Base-by-base conservation (phyloP, 139 green algal species). In the Volvox africanus region DNA sequence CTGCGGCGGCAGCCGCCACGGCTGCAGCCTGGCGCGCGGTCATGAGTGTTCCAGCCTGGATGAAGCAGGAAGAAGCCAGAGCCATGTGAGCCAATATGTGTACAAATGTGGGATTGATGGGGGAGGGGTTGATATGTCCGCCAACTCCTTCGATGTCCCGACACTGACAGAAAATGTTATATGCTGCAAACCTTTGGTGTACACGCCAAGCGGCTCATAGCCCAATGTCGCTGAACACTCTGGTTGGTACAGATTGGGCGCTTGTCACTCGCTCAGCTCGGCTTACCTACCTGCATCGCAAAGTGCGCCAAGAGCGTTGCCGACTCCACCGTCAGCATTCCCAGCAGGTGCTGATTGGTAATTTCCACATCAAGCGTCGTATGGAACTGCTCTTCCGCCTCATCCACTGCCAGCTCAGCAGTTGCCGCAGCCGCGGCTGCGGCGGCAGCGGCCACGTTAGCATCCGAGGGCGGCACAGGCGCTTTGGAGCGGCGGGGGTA, bases 271-370 rank as follows among this genome's bases (percentile, higher is more conserved):
- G n/a, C n/a, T n/a, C n/a, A n/a, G n/a, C n/a, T n/a, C n/a, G n/a
- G 44, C 44, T 24, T 24, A 20, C 87, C 2, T 30, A 92, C 75
- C 82, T 94, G 92, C 36, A 92, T 90, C 2, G 91, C 62, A 32
- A 95, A 93, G 88, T 94, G 92, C 65, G 93, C 61, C 77, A 94
- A 78, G 44, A 96, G 87, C 24, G 89, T 90, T 1, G 92, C 88
- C 20, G 91, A 93, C 50, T 94, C 92, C 35, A 88, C 77, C 37
- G 92, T 94, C 80, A 96, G 61, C 55, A 92, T 82, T 21, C 92
- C 94, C 61, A 94, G 82, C 75, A 96, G 75, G 69, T 95, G 92
- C 44, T 85, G 91, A 77, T 96, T 96, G 32, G 92, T 92, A 28
- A 96, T 80, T 50, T 94, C 91, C 30, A 95, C 50, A 75, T 94